These are phyloP conservation scores for Biscogniauxia sp. DNA, from an alignment of 2,329 filamentous ascomycete genomes.

Conservation along the genomic window DNA sequence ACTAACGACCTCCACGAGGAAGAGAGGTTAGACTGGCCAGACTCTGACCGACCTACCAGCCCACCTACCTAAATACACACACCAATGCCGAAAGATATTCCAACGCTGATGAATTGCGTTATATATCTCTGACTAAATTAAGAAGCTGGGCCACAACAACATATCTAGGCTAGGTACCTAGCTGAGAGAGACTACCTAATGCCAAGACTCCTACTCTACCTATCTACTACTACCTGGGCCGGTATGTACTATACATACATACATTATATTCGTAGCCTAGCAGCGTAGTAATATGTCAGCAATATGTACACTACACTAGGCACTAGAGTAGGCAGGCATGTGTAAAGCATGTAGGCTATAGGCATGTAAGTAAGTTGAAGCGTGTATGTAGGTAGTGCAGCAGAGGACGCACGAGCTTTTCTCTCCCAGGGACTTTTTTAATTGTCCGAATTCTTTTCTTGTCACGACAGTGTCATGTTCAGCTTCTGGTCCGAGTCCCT, in stretches of 20 bases:
- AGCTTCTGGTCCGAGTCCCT: background rate
- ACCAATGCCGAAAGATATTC: background rate
- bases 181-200: background rate
- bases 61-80: background rate
- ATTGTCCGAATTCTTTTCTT: background rate
- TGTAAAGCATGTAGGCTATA: too few relatives aligned
- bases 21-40: too few relatives aligned
- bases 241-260: too few relatives aligned
- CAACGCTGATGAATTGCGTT: background rate
- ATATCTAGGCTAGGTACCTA: too few relatives aligned
- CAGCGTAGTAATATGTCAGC: background rate
- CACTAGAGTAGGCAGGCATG: too few relatives aligned
- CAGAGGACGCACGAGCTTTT: background rate
- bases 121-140: background rate
- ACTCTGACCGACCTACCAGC: too few relatives aligned
- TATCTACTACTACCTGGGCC: too few relatives aligned
- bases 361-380: too few relatives aligned
- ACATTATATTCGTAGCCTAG: background rate
- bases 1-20: too few relatives aligned
- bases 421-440: background rate
- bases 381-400: too few relatives aligned
- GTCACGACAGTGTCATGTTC: background rate
- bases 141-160: too few relatives aligned
- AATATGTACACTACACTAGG: background rate
- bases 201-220: background rate